Percentiles rank a stretch among this genome's conserved stretches.
phyloP scores from a whole-genome alignment of 176 grass and related monocot genomes.

The Phoenix roebelenii region DNA sequence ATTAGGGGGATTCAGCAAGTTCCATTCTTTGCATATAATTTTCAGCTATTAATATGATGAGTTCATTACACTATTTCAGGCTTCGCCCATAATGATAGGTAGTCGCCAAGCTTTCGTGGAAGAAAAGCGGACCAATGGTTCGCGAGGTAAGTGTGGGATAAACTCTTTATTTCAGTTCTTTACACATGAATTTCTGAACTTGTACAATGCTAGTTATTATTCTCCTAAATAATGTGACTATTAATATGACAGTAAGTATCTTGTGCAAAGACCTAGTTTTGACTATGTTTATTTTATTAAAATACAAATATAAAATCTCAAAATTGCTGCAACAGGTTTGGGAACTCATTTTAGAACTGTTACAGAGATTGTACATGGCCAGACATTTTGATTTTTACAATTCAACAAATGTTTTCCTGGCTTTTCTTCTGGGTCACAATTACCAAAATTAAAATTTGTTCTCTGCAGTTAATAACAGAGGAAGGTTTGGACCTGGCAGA shows the following conservation, averaged over 20 bases:
- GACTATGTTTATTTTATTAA: too few species aligned
- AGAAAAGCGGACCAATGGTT: constrained; percentile 71
- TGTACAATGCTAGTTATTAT: too few species aligned
- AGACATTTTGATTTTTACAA: too few species aligned
- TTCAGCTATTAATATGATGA: neutral
- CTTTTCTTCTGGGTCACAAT: neutral
- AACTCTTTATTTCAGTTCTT: neutral
- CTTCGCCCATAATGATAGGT: constrained; percentile 71
- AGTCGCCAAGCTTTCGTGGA: constrained; percentile 54
- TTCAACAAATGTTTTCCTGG: too few species aligned
- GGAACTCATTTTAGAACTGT: too few species aligned
- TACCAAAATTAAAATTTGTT: constrained; percentile 17
- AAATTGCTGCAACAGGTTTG: too few species aligned
- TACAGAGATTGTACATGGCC: too few species aligned
- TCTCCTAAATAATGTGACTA: too few species aligned
- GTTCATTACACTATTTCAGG: constrained; percentile 31
- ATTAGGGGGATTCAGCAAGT: neutral
- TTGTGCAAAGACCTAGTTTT: neutral
- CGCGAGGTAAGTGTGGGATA: constrained; percentile 41
- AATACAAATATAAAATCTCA: too few species aligned
- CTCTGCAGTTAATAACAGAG: constrained; percentile 49
- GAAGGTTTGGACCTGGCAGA: constrained; percentile 56
- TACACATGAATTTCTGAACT: neutral
- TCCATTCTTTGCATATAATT: constrained; percentile 1
- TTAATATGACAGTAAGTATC: too few species aligned